phyloP scores from a whole-genome alignment of 495 filamentous ascomycete species.

The Neurospora cerealis region DNA sequence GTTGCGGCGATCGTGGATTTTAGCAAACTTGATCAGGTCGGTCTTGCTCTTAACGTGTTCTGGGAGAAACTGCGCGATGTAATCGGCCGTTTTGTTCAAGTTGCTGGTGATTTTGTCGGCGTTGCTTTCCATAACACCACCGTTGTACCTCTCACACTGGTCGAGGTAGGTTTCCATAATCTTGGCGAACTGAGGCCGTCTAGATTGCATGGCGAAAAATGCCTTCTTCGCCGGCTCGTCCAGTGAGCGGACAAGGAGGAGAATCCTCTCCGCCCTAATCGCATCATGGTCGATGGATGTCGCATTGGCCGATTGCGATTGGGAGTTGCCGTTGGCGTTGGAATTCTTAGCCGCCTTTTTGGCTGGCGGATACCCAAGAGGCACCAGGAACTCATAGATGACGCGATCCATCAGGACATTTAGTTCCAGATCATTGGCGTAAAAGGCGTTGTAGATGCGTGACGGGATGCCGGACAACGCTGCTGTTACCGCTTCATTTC shows the following conservation, averaged over 20 bases:
- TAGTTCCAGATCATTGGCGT: constrained; percentile 82
- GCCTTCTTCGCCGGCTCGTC: constrained; percentile 73
- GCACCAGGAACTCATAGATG: constrained; percentile 77
- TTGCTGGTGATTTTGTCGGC: constrained; percentile 57
- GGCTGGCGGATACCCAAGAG: constrained; percentile 74
- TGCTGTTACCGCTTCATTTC: constrained; percentile 62
- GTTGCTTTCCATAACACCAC: constrained; percentile 68
- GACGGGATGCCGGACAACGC: constrained; percentile 71
- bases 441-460: constrained; percentile 78
- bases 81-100: constrained; percentile 56
- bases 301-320: constrained; percentile 35
- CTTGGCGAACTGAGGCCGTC: constrained; percentile 59
- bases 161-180: constrained; percentile 63
- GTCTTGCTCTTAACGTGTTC: constrained; percentile 55
- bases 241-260: constrained; percentile 68
- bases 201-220: constrained; percentile 75
- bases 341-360: constrained; percentile 42
- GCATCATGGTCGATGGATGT: constrained; percentile 61
- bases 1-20: constrained; percentile 78
- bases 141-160: constrained; percentile 79
- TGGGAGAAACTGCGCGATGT: constrained; percentile 61
- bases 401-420: constrained; percentile 76
- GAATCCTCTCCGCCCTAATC: constrained; percentile 73
- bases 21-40: constrained; percentile 85
- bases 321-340: constrained; percentile 45